A percentile compares a stretch with the other conserved stretches of the same genome.
phyloP scores from a whole-genome alignment of 306 rosid species.

The Ceratonia siliqua region DNA sequence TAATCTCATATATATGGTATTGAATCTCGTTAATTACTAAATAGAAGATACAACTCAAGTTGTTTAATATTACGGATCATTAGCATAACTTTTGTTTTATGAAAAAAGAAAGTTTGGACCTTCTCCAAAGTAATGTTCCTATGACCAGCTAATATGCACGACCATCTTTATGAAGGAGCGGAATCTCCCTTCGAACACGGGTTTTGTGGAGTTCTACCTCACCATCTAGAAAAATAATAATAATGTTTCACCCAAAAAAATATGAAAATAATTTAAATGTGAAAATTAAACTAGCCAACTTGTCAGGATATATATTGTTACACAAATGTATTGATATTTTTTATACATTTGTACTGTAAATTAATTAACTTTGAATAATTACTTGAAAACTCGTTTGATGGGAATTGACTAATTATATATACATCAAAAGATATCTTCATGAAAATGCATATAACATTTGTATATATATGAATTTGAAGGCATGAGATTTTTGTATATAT shows the following conservation, averaged over 20 bases:
- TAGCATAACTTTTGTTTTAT: no score
- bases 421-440: neutral
- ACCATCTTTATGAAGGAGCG: conserved; percentile 26
- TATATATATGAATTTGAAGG: no score
- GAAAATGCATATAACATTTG: neutral
- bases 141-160: conserved; percentile 1
- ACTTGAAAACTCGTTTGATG: neutral
- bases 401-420: no score
- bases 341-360: no score
- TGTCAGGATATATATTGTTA: neutral
- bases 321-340: no score
- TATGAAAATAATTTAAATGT: neutral
- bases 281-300: neutral
- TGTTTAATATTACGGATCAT: neutral
- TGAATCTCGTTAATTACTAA: neutral
- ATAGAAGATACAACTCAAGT: neutral
- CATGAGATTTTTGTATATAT: no score
- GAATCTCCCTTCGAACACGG: conserved; percentile 41
- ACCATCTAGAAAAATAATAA: neutral
- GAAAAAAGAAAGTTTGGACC: conserved; percentile 18
- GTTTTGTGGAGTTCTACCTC: conserved; percentile 30
- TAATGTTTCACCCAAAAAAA: neutral
- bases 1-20: neutral
- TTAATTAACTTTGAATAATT: no score
- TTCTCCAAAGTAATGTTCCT: conserved; percentile 24